Evolutionary conservation across 1,139 yeast species (phyloP).

Genomic region (Hansenula anomala): DNA sequence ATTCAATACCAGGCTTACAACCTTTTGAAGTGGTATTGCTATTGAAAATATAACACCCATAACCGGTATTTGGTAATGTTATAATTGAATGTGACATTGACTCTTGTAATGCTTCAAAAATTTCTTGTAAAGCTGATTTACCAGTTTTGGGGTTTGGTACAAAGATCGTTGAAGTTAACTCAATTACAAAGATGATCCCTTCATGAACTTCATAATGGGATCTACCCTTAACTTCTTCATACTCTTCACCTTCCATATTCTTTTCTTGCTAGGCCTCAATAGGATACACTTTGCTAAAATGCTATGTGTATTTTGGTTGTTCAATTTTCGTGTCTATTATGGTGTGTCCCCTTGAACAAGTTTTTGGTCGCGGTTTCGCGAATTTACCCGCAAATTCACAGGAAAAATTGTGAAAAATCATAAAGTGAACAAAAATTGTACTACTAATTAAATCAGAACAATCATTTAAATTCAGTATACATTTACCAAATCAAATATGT

Average conservation of each 20-base stretch:
- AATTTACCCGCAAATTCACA: background rate
- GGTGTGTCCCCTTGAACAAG: background rate
- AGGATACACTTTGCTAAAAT: too few relatives aligned
- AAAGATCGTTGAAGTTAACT: conserved; percentile 48
- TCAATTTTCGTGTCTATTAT: background rate
- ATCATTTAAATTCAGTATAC: background rate
- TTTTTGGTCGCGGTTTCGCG: background rate
- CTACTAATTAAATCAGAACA: background rate
- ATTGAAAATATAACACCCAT: conserved; percentile 62
- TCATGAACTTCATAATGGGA: conserved; percentile 47
- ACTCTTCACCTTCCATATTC: background rate
- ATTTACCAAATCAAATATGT: conserved; percentile 23
- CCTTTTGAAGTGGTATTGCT: conserved; percentile 26
- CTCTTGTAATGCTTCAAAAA: conserved; percentile 48
- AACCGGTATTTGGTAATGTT: conserved; percentile 56
- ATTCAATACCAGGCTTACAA: conserved; percentile 27
- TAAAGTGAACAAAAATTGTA: too few relatives aligned
- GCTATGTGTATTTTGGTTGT: background rate
- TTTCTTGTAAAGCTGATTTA: conserved; percentile 43
- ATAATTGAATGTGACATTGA: conserved; percentile 56
- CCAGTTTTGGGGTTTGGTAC: conserved; percentile 31
- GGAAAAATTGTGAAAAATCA: background rate
- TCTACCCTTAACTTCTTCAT: conserved; percentile 4
- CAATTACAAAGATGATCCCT: conserved; percentile 60
- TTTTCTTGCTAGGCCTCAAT: too few relatives aligned